A percentile compares a stretch with the other conserved stretches of the same genome.
Conservation (phyloP, 768 basidiomycete genomes). For the Xanthoconium purpureum region DNA sequence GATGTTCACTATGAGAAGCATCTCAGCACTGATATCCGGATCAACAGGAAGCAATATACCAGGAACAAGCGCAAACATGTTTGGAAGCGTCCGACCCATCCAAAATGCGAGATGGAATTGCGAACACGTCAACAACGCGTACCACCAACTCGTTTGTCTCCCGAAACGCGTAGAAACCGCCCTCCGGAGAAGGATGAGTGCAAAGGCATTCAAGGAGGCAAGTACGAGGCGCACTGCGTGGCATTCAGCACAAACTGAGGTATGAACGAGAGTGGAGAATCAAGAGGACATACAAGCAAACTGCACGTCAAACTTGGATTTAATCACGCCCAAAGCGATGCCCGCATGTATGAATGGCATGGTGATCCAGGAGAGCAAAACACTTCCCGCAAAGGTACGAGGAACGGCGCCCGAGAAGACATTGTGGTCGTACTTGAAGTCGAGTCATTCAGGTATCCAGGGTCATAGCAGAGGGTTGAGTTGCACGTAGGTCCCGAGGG, state of each 20-base stretch:
- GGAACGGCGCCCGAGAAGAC: slow-evolving; percentile 87
- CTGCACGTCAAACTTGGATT: slow-evolving; percentile 67
- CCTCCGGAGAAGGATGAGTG: slow-evolving; percentile 61
- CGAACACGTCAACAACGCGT: slow-evolving; percentile 64
- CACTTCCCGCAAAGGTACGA: slow-evolving; percentile 77
- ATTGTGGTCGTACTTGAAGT: slow-evolving; percentile 81
- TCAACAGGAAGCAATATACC: slow-evolving; percentile 45
- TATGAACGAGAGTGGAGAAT: background rate
- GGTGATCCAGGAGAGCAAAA: slow-evolving; percentile 60
- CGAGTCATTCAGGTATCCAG: background rate
- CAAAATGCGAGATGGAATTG: slow-evolving; percentile 94
- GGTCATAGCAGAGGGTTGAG: slow-evolving; percentile 5
- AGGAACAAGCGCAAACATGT: slow-evolving; percentile 84
- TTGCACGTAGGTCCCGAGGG: background rate
- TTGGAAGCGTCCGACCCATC: slow-evolving; percentile 91
- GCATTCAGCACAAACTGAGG: background rate
- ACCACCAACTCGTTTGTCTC: slow-evolving; percentile 50
- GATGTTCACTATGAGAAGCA: slow-evolving; percentile 45
- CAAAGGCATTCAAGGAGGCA: slow-evolving; percentile 58
- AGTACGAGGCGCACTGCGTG: slow-evolving; percentile 69
- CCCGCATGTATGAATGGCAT: slow-evolving; percentile 48
- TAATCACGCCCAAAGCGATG: slow-evolving; percentile 39
- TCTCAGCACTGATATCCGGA: background rate
- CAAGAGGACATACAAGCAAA: slow-evolving; percentile 51
- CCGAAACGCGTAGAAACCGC: slow-evolving; percentile 67